Percentiles rank a stretch among this genome's conserved stretches.
Evolutionary conservation across 495 filamentous ascomycete species (phyloP).

Genomic region (Hyphodiscus hymeniophilus): DNA sequence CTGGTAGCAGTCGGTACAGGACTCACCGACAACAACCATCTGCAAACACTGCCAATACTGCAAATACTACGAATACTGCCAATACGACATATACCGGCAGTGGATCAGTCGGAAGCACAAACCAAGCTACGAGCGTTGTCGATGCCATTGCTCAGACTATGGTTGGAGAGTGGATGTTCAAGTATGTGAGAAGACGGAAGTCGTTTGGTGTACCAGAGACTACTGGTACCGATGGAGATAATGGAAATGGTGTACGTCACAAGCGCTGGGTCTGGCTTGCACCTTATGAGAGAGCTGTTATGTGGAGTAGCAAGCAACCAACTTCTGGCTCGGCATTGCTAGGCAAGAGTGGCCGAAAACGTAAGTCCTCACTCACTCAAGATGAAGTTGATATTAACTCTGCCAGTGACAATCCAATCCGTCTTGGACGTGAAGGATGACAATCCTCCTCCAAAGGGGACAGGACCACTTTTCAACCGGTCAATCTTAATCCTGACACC

Average conservation of each 20-base stretch:
- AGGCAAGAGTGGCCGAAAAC: constrained; percentile 91
- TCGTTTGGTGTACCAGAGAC: constrained; percentile 80
- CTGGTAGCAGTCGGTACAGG: constrained; percentile 27
- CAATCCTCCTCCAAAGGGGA: constrained; percentile 69
- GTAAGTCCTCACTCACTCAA: constrained; percentile 45
- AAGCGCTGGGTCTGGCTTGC: constrained; percentile 99
- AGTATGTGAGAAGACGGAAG: constrained; percentile 87
- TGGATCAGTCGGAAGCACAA: constrained; percentile 48
- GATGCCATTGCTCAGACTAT: constrained; percentile 97
- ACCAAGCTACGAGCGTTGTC: constrained; percentile 75
- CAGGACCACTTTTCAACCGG: constrained; percentile 66
- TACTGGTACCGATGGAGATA: constrained; percentile 44
- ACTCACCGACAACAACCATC: constrained; percentile 39
- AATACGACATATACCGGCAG: constrained; percentile 21
- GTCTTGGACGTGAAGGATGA: constrained; percentile 95
- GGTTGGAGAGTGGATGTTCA: constrained; percentile 99
- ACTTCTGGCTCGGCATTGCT: constrained; percentile 77
- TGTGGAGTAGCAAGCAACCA: constrained; percentile 98
- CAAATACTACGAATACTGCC: constrained; percentile 39
- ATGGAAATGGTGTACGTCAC: constrained; percentile 59
- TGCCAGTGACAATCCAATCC: constrained; percentile 83
- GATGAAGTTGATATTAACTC: constrained; percentile 18
- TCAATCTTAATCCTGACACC: constrained; percentile 95
- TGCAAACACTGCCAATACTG: constrained; percentile 46
- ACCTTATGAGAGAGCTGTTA: constrained; percentile 88